Conservation (phyloP, 345 rosid species). For the Ricinus communis region DNA sequence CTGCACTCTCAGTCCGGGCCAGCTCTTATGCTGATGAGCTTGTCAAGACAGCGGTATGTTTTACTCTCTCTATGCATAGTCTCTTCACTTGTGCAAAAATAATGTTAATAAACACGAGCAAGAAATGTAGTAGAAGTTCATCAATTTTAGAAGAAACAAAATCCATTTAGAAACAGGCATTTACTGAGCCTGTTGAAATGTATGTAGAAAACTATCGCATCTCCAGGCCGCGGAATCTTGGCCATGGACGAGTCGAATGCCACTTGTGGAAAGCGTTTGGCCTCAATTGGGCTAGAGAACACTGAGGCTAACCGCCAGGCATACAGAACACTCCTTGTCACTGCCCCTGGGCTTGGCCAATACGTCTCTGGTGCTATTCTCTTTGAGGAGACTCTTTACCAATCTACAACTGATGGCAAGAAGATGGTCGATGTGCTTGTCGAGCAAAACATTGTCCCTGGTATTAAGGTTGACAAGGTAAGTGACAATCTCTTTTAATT, state of each 20-base stretch:
- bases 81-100: too few species aligned
- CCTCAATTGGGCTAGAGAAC: slow-evolving; percentile 89
- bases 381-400: slow-evolving; percentile 95
- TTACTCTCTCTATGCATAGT: too few species aligned
- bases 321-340: slow-evolving; percentile 74
- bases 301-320: slow-evolving; percentile 95
- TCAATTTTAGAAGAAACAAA: background rate
- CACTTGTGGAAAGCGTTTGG: slow-evolving; percentile 92
- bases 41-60: slow-evolving; percentile 79
- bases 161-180: background rate
- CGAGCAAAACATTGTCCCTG: slow-evolving; percentile 91
- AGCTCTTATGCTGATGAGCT: slow-evolving; percentile 91
- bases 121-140: too few species aligned
- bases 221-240: slow-evolving; percentile 91
- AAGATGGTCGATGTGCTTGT: slow-evolving; percentile 89
- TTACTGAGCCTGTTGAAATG: background rate
- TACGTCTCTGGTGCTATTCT: slow-evolving; percentile 86
- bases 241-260: slow-evolving; percentile 98
- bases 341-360: slow-evolving; percentile 76
- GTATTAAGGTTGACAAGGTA: slow-evolving; percentile 97
- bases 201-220: slow-evolving; percentile 77
- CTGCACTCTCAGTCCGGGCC: slow-evolving; percentile 59
- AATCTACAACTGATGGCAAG: slow-evolving; percentile 76
- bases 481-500: background rate
- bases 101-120: background rate